phyloP scores from a whole-genome alignment of 2,329 filamentous ascomycete genomes.

The Epichloe gansuensis region DNA sequence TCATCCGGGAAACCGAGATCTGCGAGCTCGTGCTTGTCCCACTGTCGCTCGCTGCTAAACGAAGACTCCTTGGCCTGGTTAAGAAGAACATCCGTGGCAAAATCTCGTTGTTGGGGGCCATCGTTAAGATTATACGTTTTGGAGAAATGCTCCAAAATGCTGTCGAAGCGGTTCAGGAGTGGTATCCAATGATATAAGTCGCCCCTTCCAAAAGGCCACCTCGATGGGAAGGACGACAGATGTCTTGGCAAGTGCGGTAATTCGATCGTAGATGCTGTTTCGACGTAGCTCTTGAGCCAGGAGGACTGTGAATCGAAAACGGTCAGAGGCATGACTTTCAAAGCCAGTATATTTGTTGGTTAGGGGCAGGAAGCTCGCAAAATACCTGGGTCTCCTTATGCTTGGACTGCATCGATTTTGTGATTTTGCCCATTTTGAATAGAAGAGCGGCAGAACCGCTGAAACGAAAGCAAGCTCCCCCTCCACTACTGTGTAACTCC shows the following conservation, averaged over 20 bases:
- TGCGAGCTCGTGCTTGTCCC: constrained; percentile 33
- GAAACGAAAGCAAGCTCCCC: constrained; percentile 35
- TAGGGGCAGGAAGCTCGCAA: neutral
- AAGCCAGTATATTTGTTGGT: too few relatives aligned
- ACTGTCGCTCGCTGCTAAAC: constrained; percentile 34
- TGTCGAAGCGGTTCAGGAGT: constrained; percentile 84
- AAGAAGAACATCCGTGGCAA: constrained; percentile 52
- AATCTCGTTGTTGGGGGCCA: constrained; percentile 69
- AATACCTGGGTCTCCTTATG: constrained; percentile 55
- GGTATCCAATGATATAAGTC: constrained; percentile 98
- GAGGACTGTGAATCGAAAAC: constrained; percentile 49
- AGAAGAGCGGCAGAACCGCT: constrained; percentile 46
- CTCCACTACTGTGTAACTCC: constrained; percentile 36
- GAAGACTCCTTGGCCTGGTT: constrained; percentile 41
- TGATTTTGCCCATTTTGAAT: constrained; percentile 55
- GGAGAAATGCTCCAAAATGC: constrained; percentile 70
- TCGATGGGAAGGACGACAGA: constrained; percentile 67
- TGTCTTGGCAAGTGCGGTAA: constrained; percentile 65
- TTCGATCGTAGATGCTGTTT: constrained; percentile 52
- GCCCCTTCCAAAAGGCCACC: constrained; percentile 91
- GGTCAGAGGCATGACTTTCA: neutral
- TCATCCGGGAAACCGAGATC: constrained; percentile 55
- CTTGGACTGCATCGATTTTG: constrained; percentile 52
- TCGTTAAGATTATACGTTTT: constrained; percentile 65
- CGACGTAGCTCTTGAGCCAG: constrained; percentile 72